phyloP scores from a whole-genome alignment of 768 basidiomycete species.

The Pholiota molesta region DNA sequence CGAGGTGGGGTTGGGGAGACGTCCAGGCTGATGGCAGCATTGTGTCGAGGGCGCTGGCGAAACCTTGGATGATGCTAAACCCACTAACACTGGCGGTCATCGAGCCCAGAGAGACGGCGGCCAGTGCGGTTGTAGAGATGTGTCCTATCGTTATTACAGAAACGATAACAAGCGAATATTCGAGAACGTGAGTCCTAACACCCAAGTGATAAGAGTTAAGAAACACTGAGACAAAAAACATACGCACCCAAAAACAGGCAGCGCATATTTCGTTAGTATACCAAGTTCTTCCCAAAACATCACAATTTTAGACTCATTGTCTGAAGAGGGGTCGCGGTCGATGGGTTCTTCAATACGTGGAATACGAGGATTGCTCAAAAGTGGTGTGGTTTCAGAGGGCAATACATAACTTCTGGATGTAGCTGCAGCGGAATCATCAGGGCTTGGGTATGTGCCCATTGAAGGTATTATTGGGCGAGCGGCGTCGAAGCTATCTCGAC shows the following conservation, averaged over 20 bases:
- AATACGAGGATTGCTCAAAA: constrained; percentile 52
- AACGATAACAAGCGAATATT: constrained; percentile 84
- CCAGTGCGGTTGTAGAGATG: constrained; percentile 86
- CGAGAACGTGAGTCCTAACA: constrained; percentile 72
- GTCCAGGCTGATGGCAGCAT: constrained; percentile 96
- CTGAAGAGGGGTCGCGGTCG: constrained; percentile 35
- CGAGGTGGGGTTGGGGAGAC: constrained; percentile 76
- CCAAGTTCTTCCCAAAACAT: constrained; percentile 61
- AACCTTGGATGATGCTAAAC: constrained; percentile 81
- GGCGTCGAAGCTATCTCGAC: neutral
- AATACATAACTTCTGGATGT: neutral
- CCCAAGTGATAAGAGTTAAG: constrained; percentile 3
- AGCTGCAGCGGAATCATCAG: neutral
- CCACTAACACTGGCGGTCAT: constrained; percentile 78
- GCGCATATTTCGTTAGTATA: constrained; percentile 62
- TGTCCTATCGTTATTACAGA: constrained; percentile 91
- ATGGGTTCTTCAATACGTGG: constrained; percentile 58
- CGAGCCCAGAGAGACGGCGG: constrained; percentile 74
- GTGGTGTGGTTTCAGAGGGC: constrained; percentile 57
- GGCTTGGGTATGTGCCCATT: constrained; percentile 30
- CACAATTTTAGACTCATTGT: constrained; percentile 29
- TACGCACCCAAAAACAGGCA: constrained; percentile 74
- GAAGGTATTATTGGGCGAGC: constrained; percentile 39
- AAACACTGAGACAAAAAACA: neutral
- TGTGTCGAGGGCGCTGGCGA: constrained; percentile 87